Evolutionary conservation across 352 stramenopile species (phyloP).

Genomic region (Phytopythium oedochilum): DNA sequence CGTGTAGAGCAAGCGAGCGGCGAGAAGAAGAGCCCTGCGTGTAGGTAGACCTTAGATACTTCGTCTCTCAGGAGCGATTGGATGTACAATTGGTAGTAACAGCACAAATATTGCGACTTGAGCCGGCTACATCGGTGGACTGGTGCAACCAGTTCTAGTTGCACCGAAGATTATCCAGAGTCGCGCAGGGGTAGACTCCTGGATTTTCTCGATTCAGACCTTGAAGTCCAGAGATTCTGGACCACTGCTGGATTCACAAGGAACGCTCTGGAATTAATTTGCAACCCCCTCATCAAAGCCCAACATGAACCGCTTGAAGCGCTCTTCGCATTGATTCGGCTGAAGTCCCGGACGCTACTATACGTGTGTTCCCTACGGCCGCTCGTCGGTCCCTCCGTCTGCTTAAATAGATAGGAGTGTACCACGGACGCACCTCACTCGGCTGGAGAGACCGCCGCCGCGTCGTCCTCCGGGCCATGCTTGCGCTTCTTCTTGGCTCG

Average conservation of each 20-base stretch:
- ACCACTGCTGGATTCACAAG: neutral
- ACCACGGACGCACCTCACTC: neutral
- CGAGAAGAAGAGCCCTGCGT: no score
- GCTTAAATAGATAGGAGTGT: neutral
- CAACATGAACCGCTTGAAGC: no score
- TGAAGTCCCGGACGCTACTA: neutral
- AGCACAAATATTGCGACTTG: neutral
- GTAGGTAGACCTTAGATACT: no score
- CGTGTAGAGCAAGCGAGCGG: no score
- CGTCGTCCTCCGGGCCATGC: neutral
- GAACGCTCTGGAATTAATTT: neutral
- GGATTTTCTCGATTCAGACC: no score
- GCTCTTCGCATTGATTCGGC: no score
- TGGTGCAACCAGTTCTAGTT: neutral
- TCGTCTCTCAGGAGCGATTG: neutral
- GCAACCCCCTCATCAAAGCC: no score
- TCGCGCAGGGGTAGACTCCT: no score
- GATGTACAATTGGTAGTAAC: neutral
- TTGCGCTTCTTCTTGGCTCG: slow-evolving; percentile 7
- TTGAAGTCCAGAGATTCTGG: no score
- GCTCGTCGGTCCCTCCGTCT: neutral
- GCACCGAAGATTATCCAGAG: no score
- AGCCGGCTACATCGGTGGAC: neutral
- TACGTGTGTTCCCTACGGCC: neutral
- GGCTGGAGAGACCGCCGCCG: neutral